Percentiles rank a stretch among this genome's conserved stretches.
Evolutionary conservation across 148 eudicot species (phyloP).

Genomic region (Drosera capensis): DNA sequence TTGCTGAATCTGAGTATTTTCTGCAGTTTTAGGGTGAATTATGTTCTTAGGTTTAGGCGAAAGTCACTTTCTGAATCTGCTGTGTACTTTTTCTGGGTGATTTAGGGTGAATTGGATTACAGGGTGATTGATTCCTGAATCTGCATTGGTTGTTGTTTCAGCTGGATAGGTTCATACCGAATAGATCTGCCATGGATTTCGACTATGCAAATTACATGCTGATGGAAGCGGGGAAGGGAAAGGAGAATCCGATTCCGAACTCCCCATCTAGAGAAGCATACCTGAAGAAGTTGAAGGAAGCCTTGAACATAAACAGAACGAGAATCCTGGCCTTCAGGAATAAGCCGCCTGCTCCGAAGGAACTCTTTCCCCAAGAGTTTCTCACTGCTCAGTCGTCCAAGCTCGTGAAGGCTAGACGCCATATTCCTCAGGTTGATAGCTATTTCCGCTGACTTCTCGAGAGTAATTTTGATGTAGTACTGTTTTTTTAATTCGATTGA

Average conservation of each 20-base stretch:
- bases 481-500: no score
- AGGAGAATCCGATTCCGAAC: slow-evolving; percentile 53
- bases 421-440: slow-evolving; percentile 73
- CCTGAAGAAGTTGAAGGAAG: slow-evolving; percentile 63
- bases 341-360: slow-evolving; percentile 68
- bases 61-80: neutral
- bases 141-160: slow-evolving; percentile 10
- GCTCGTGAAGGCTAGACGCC: slow-evolving; percentile 47
- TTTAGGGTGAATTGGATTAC: neutral
- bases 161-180: slow-evolving; percentile 95
- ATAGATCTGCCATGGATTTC: slow-evolving; percentile 86
- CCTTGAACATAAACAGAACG: slow-evolving; percentile 77
- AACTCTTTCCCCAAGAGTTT: slow-evolving; percentile 40
- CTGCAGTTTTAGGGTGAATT: no score
- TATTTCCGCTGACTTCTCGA: neutral
- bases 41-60: neutral
- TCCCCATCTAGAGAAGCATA: slow-evolving; percentile 88
- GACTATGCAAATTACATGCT: slow-evolving; percentile 85
- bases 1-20: no score
- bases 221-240: slow-evolving; percentile 64
- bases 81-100: neutral
- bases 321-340: slow-evolving; percentile 89
- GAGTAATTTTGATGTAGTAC: neutral
- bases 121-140: neutral
- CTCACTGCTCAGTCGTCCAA: slow-evolving; percentile 40